Conservation (phyloP, 2,329 filamentous ascomycete genomes). For the Penicillium sp. region DNA sequence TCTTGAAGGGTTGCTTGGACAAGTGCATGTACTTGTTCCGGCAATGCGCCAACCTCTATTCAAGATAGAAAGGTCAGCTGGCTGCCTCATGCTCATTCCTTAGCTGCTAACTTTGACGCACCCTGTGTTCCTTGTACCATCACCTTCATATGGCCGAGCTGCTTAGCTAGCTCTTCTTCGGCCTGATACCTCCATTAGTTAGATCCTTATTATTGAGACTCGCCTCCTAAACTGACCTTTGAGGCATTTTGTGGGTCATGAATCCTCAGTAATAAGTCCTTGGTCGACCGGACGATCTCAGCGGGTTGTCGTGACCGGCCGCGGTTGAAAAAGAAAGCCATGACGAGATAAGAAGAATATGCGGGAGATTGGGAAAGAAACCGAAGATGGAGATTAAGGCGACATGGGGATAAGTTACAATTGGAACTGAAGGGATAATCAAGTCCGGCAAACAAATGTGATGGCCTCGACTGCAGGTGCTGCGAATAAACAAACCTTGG, state of each 20-base stretch:
- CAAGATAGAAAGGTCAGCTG: constrained; percentile 1
- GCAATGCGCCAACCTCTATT: constrained; percentile 76
- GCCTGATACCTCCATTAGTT: constrained; percentile 62
- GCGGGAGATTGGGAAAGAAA: constrained; percentile 14
- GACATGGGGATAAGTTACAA: constrained; percentile 2
- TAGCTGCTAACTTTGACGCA: constrained; percentile 35
- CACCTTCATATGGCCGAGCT: constrained; percentile 85
- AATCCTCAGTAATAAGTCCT: constrained; percentile 60
- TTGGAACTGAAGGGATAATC: not conserved
- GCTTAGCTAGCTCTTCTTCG: constrained; percentile 79
- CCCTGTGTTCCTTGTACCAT: constrained; percentile 90
- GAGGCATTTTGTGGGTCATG: constrained; percentile 55
- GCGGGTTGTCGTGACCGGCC: constrained; percentile 58
- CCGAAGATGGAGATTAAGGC: constrained; percentile 4
- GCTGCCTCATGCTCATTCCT: not conserved
- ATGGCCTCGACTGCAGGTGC: constrained; percentile 11
- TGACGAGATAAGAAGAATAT: constrained; percentile 33
- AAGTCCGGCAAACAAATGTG: constrained; percentile 8
- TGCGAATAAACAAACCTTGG: constrained; percentile 26
- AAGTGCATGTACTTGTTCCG: constrained; percentile 82
- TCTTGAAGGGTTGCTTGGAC: constrained; percentile 82
- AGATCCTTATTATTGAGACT: constrained; percentile 55
- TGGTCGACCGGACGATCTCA: constrained; percentile 61
- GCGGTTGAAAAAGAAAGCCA: constrained; percentile 68
- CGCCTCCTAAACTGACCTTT: constrained; percentile 48